These are phyloP conservation scores for Candida andamanensis DNA, from an alignment of 805 yeast genomes.

Conservation along the genomic window DNA sequence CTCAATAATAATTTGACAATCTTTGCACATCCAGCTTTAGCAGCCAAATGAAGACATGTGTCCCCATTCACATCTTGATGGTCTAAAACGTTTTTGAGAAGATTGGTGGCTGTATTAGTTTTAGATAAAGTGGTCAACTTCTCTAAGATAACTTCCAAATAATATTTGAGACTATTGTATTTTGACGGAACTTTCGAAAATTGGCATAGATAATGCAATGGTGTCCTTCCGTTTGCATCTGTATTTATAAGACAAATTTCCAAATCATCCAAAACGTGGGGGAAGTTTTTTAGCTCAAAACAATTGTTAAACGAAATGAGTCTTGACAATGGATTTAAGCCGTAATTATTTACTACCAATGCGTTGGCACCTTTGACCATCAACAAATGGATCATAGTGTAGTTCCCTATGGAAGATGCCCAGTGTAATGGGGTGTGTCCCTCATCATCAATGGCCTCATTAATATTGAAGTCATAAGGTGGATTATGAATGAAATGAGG, in stretches of 20 bases:
- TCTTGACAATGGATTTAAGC: constrained; percentile 85
- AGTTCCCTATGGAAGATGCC: constrained; percentile 95
- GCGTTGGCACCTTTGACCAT: constrained; percentile 71
- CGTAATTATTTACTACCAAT: constrained; percentile 49
- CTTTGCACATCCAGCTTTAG: constrained; percentile 58
- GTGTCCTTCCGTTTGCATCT: constrained; percentile 69
- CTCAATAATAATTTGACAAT: constrained; percentile 77
- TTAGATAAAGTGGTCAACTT: constrained; percentile 52
- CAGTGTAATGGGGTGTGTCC: constrained; percentile 95
- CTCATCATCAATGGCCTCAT: constrained; percentile 85
- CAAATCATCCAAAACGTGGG: constrained; percentile 68
- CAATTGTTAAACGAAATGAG: constrained; percentile 85
- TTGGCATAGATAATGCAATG: constrained; percentile 79
- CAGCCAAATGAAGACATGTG: constrained; percentile 79
- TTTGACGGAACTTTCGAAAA: constrained; percentile 63
- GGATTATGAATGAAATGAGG: constrained; percentile 66
- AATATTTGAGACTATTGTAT: constrained; percentile 76
- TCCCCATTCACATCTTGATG: constrained; percentile 81
- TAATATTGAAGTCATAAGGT: constrained; percentile 59
- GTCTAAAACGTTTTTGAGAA: constrained; percentile 58
- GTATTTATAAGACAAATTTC: constrained; percentile 73
- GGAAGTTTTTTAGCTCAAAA: constrained; percentile 73
- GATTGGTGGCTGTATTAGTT: constrained; percentile 32
- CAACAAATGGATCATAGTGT: constrained; percentile 69
- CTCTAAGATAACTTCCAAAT: constrained; percentile 68